Percentiles rank a stretch among this genome's conserved stretches.
phyloP scores from a whole-genome alignment of 2,329 filamentous ascomycete genomes.

The Colletotrichum sp. region DNA sequence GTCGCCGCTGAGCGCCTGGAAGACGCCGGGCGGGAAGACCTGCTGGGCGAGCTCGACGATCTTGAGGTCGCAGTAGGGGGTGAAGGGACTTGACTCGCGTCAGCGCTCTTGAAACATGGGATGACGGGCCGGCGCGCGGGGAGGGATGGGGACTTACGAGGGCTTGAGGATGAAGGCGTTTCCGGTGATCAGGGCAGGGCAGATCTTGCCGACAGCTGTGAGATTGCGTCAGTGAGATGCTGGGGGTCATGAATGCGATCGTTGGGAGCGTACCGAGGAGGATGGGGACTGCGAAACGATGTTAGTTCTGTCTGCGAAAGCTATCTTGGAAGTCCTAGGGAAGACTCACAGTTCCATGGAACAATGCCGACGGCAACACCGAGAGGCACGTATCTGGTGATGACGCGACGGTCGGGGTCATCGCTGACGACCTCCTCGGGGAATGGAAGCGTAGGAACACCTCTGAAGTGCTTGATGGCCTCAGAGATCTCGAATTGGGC shows the following conservation, averaged over 20 bases:
- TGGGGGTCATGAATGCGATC: not conserved
- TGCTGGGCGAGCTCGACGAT: slow-evolving; percentile 60
- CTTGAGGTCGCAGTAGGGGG: slow-evolving; percentile 64
- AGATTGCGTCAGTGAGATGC: not conserved
- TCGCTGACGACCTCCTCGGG: slow-evolving; percentile 22
- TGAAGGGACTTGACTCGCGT: slow-evolving; percentile 46
- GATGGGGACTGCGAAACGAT: not conserved
- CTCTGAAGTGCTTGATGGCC: slow-evolving; percentile 11
- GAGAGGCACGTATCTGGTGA: slow-evolving; percentile 40
- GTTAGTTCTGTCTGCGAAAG: not conserved
- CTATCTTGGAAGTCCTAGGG: slow-evolving; percentile 25
- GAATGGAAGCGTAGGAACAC: slow-evolving; percentile 1
- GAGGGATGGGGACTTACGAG: slow-evolving; percentile 32
- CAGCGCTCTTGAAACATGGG: not conserved
- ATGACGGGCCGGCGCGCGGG: not conserved
- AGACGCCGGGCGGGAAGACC: slow-evolving; percentile 66
- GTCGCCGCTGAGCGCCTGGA: slow-evolving; percentile 65
- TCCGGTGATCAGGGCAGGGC: slow-evolving; percentile 62
- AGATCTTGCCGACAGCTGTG: slow-evolving; percentile 55
- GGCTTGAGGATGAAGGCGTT: slow-evolving; percentile 63
- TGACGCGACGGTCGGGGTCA: slow-evolving; percentile 31
- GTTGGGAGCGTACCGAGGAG: not conserved
- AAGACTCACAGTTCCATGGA: slow-evolving; percentile 62
- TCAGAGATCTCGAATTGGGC: slow-evolving; percentile 12
- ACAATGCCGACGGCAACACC: slow-evolving; percentile 50